Evolutionary conservation across 768 basidiomycete genomes (phyloP).

Genomic region (Mycena chlorophos): DNA sequence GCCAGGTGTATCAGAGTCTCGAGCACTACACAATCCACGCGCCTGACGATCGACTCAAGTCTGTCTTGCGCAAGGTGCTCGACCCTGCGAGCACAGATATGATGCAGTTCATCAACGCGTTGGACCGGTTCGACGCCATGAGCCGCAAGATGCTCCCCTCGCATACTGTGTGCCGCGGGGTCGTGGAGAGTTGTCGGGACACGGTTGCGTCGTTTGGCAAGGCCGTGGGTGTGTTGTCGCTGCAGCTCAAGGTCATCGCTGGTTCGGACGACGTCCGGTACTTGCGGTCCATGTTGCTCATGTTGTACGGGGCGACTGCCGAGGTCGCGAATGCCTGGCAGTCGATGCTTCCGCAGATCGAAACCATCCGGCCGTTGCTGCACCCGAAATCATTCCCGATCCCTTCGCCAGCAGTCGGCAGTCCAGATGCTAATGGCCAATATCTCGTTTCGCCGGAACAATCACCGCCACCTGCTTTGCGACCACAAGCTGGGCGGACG

Average conservation of each 20-base stretch:
- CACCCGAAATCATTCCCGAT: slow-evolving; percentile 31
- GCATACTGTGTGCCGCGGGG: slow-evolving; percentile 66
- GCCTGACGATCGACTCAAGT: slow-evolving; percentile 78
- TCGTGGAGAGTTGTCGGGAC: slow-evolving; percentile 84
- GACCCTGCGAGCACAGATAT: slow-evolving; percentile 83
- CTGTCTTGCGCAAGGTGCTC: slow-evolving; percentile 79
- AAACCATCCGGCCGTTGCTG: slow-evolving; percentile 66
- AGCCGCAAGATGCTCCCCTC: slow-evolving; percentile 71
- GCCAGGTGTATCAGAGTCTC: slow-evolving; percentile 87
- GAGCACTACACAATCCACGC: slow-evolving; percentile 85
- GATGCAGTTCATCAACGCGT: slow-evolving; percentile 77
- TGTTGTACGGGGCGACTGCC: slow-evolving; percentile 85
- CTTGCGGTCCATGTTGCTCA: slow-evolving; percentile 80
- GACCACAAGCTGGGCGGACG: slow-evolving; percentile 34
- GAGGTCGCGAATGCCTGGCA: slow-evolving; percentile 90
- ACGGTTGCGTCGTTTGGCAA: slow-evolving; percentile 82
- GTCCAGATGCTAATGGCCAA: slow-evolving; percentile 12
- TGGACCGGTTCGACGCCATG: slow-evolving; percentile 88
- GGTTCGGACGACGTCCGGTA: slow-evolving; percentile 82
- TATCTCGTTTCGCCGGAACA: slow-evolving; percentile 9
- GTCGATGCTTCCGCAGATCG: slow-evolving; percentile 67
- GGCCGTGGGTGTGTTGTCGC: slow-evolving; percentile 77
- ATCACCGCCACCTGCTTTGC: slow-evolving; percentile 8
- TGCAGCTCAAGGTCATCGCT: slow-evolving; percentile 79
- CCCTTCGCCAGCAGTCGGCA: slow-evolving; percentile 23